phyloP scores from a whole-genome alignment of 108 stramenopile genomes.

The Stephanodiscus triporus region DNA sequence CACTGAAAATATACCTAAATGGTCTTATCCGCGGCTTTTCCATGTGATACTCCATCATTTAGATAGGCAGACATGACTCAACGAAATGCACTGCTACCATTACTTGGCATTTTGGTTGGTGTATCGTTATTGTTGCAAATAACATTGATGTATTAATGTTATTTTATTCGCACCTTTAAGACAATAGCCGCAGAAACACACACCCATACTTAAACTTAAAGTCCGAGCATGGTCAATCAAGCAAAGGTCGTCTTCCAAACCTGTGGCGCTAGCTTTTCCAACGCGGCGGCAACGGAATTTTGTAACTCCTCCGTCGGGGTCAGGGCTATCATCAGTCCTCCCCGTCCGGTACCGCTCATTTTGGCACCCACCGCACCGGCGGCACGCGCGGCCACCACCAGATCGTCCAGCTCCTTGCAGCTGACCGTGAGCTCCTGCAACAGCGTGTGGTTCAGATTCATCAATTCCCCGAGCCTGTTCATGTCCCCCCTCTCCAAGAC shows the following conservation, averaged over 20 bases:
- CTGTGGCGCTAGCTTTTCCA: constrained; percentile 73
- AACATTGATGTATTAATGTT: no score
- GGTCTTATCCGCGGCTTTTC: no score
- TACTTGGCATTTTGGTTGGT: no score
- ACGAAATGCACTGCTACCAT: no score
- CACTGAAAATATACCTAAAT: no score
- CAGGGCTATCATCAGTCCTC: constrained; percentile 83
- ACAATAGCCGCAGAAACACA: neutral
- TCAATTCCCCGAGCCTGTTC: constrained; percentile 56
- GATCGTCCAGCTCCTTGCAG: constrained; percentile 81
- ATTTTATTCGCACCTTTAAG: neutral
- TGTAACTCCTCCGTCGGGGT: constrained; percentile 78
- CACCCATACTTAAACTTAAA: neutral
- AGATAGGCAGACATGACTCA: no score
- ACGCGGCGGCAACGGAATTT: constrained; percentile 64
- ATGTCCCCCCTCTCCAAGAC: constrained; percentile 70
- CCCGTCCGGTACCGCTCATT: constrained; percentile 89
- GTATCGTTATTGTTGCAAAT: no score
- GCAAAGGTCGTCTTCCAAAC: constrained; percentile 90
- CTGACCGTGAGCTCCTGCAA: constrained; percentile 81
- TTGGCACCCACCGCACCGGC: constrained; percentile 88
- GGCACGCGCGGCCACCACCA: constrained; percentile 70
- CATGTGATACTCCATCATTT: no score
- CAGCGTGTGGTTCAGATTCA: constrained; percentile 76
- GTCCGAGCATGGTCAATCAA: constrained; percentile 25